A percentile compares a stretch with the other conserved stretches of the same genome.
phyloP scores from a whole-genome alignment of 805 yeast genomes.

The Saccharomycodes ludwigii region DNA sequence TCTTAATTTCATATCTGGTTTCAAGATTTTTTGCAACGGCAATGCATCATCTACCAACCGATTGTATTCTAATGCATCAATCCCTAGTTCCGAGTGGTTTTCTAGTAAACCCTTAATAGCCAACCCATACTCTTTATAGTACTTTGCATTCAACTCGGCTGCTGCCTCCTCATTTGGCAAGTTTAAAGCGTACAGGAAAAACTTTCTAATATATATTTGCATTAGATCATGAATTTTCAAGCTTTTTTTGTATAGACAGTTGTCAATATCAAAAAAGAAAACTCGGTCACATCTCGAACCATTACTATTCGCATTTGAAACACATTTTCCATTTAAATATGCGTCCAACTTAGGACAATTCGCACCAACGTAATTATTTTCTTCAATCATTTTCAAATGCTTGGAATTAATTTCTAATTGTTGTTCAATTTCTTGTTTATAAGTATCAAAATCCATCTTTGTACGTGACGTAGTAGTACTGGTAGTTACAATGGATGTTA shows the following conservation, averaged over 20 bases:
- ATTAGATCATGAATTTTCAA: conserved; percentile 72
- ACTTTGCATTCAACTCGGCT: conserved; percentile 49
- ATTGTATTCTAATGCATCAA: conserved; percentile 84
- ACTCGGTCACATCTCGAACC: conserved; percentile 15
- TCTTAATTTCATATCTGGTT: conserved; percentile 46
- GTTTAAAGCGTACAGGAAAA: conserved; percentile 53
- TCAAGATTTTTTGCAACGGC: conserved; percentile 68
- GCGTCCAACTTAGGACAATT: too few species aligned
- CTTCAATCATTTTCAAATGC: too few species aligned
- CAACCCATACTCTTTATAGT: conserved; percentile 79
- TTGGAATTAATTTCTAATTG: too few species aligned
- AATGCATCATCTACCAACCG: conserved; percentile 82
- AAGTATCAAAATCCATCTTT: too few species aligned
- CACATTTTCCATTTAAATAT: too few species aligned
- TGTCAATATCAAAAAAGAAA: conserved; percentile 89
- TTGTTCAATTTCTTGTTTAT: too few species aligned
- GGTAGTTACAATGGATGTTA: too few species aligned
- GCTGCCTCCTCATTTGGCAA: conserved; percentile 62
- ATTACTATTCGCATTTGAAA: too few species aligned
- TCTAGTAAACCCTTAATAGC: conserved; percentile 80
- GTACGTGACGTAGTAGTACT: too few species aligned
- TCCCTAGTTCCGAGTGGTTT: conserved; percentile 32
- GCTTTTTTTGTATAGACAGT: conserved; percentile 71
- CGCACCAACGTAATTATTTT: too few species aligned
- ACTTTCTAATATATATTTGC: conserved; percentile 76